Evolutionary conservation across 805 yeast genomes (phyloP), one percentile per base, ranked within the genome.

Genomic region (Saccharomycopsis fibuligera): DNA sequence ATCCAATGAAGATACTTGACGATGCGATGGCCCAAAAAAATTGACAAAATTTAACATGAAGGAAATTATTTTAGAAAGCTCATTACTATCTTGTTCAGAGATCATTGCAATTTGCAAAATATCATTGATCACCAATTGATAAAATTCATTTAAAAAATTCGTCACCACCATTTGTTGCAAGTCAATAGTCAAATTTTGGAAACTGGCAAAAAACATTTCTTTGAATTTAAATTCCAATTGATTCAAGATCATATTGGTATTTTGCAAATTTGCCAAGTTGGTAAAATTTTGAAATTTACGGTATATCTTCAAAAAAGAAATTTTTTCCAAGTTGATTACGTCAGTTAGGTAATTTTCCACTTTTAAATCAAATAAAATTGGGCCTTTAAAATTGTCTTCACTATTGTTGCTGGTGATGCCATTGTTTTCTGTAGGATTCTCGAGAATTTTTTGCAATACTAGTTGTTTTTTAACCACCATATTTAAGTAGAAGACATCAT

Each of bases 221-320:
- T 53, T 50, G 40, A 53, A 53, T 35, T 53, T 53, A 33, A 53
- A 53, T 33, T 53, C 56, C 12, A 53, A 35, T 31, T 49, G 56
- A 19, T 46, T 50, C 24, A 53, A 45, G 16, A 53, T 44, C 2
- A 45, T 25, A 17, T 22, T 37, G 9, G 36, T 27, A 19, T 39
- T 40, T 14, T 27, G 23, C 5, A 19, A 16, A 25, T 40, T 35
- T 10, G 41, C 16, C 33, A 53, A 47, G 23, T 50, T 33, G 5
- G 22, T 19, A 21, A 50, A 53, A 19, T 51, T 50, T 21, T 53
- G 44, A 29, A 53, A 50, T 33, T 53, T 53, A 17, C 35, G 27
- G 33, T 50, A 53, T 14, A 53, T 53, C 25, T 44, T 50, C 35
- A 53, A 50, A 35, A 53, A 50, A 16, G 51, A 48, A 9, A 41